Percentiles rank a stretch among this genome's conserved stretches.
phyloP scores from a whole-genome alignment of 768 basidiomycete species.

The Cystobasidium ongulense region DNA sequence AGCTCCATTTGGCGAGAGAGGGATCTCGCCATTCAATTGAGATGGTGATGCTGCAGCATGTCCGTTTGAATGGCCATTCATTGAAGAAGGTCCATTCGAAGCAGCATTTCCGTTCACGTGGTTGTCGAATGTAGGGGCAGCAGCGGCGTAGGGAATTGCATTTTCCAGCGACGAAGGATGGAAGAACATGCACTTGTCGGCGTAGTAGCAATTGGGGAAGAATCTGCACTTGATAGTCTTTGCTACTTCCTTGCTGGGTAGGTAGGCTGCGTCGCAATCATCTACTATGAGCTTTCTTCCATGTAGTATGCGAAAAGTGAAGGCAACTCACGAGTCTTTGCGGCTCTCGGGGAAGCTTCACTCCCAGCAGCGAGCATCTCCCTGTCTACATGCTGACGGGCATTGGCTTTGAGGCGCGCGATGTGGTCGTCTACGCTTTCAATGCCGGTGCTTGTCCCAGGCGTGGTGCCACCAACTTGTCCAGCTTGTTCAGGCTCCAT shows the following conservation, averaged over 20 bases:
- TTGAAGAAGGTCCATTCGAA: background rate
- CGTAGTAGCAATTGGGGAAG: conserved; percentile 32
- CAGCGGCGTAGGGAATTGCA: background rate
- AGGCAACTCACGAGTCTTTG: background rate
- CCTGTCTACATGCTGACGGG: background rate
- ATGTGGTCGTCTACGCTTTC: conserved; percentile 20
- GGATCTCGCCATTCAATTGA: background rate
- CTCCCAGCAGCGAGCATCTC: background rate
- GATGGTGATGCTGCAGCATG: background rate
- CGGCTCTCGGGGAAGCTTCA: background rate
- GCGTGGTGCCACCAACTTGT: conserved; percentile 1
- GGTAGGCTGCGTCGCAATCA: conserved; percentile 11
- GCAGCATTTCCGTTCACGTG: background rate
- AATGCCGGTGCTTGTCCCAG: background rate
- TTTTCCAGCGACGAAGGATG: conserved; percentile 1
- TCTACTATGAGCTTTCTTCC: background rate
- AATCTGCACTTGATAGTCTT: conserved; percentile 36
- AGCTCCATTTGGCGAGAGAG: background rate
- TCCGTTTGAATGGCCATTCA: background rate
- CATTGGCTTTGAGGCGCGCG: background rate
- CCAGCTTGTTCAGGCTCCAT: background rate
- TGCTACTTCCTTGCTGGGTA: conserved; percentile 38
- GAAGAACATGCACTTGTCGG: conserved; percentile 26
- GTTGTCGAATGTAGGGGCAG: background rate
- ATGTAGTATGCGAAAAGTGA: background rate